Conservation (phyloP, 139 green algal genomes). For the Asterochloris erici region DNA sequence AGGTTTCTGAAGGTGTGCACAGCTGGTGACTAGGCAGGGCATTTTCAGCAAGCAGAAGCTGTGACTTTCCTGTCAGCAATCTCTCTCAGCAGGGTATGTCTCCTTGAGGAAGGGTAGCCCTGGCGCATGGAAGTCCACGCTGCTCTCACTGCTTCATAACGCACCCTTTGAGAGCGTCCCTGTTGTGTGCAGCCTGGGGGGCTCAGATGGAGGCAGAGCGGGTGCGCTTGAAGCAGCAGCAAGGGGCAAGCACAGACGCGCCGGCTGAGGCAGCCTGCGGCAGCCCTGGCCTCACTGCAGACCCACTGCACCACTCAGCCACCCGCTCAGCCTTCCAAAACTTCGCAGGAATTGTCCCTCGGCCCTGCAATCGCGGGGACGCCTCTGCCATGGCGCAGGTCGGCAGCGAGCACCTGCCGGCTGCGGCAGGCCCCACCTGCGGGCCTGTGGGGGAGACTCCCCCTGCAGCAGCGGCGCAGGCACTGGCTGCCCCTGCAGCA, state of each 20-base stretch:
- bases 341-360: conserved; percentile 18
- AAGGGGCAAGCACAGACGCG: conserved; percentile 1
- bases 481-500: background rate
- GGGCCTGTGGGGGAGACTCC: background rate
- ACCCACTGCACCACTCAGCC: conserved; percentile 1
- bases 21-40: too few relatives aligned
- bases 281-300: background rate
- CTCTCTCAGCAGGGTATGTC: too few relatives aligned
- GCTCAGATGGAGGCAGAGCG: conserved; percentile 9
- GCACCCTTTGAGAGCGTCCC: too few relatives aligned
- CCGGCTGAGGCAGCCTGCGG: background rate
- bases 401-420: too few relatives aligned
- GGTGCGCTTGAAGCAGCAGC: conserved; percentile 4
- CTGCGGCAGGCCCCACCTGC: too few relatives aligned
- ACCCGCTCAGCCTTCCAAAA: conserved; percentile 12
- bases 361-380: conserved; percentile 14
- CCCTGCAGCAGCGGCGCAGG: background rate
- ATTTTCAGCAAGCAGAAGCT: too few relatives aligned
- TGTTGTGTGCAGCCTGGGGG: background rate
- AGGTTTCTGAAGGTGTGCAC: too few relatives aligned
- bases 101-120: too few relatives aligned
- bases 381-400: background rate
- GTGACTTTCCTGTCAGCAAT: too few relatives aligned
- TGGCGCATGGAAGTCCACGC: too few relatives aligned
- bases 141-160: too few relatives aligned